These are phyloP conservation scores for Phylloporus scabripes DNA, from an alignment of 768 basidiomycete genomes.

Conservation along the genomic window DNA sequence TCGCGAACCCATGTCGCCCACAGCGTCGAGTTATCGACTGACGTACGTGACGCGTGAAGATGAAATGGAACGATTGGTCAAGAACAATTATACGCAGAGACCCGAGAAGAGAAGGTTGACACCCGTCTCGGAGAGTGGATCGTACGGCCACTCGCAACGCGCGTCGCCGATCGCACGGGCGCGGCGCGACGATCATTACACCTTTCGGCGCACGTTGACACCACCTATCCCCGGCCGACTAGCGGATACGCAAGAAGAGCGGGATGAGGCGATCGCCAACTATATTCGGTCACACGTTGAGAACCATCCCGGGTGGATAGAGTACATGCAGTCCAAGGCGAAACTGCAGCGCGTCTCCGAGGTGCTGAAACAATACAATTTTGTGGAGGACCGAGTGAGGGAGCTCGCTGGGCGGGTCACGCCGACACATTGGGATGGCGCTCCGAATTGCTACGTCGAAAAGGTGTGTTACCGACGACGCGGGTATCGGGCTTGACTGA, in stretches of 20 bases:
- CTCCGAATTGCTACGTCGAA: conserved; percentile 35
- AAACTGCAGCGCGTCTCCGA: conserved; percentile 37
- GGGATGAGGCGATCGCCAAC: conserved; percentile 38
- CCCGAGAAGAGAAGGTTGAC: conserved; percentile 7
- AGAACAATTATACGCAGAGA: conserved; percentile 12
- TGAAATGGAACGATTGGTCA: conserved; percentile 25
- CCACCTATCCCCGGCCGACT: conserved; percentile 24
- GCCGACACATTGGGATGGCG: conserved; percentile 37
- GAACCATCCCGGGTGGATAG: conserved; percentile 40
- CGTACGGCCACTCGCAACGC: conserved; percentile 15
- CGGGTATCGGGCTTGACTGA: neutral
- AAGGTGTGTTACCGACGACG: conserved; percentile 33
- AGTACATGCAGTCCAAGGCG: conserved; percentile 42
- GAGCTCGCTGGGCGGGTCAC: conserved; percentile 39
- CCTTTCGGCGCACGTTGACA: conserved; percentile 10
- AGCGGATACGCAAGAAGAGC: conserved; percentile 34
- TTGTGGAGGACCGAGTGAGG: conserved; percentile 47
- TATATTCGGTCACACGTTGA: conserved; percentile 42
- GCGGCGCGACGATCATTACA: neutral
- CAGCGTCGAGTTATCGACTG: conserved; percentile 1
- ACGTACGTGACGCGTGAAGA: conserved; percentile 23
- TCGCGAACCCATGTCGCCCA: conserved; percentile 5
- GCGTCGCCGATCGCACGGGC: conserved; percentile 6
- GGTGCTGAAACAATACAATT: conserved; percentile 44
- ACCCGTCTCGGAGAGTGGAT: conserved; percentile 15